Evolutionary conservation across 1,139 yeast genomes (phyloP).

Genomic region (Saccharomycopsis hybrid): DNA sequence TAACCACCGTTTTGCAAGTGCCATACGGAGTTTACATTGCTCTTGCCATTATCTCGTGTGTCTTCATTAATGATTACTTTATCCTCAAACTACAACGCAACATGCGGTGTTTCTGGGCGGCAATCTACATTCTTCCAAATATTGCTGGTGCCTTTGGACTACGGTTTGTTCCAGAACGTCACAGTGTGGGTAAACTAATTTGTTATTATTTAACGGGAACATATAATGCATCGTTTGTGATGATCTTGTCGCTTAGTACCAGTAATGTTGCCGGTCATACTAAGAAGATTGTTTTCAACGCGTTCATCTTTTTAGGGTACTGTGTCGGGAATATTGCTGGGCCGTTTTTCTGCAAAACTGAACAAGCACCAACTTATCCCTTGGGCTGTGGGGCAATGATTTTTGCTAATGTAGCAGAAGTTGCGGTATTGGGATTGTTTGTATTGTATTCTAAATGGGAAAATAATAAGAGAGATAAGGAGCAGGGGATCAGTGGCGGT

Average conservation of each 20-base stretch:
- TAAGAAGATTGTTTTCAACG: conserved; percentile 55
- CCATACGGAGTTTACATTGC: conserved; percentile 40
- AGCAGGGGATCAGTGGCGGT: conserved; percentile 26
- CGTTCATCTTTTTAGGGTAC: conserved; percentile 53
- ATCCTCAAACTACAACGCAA: conserved; percentile 13
- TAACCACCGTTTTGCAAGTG: conserved; percentile 38
- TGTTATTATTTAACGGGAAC: conserved; percentile 22
- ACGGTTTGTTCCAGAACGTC: conserved; percentile 25
- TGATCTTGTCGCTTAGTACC: conserved; percentile 31
- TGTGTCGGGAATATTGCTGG: conserved; percentile 67
- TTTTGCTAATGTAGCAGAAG: conserved; percentile 35
- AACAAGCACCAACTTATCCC: conserved; percentile 42
- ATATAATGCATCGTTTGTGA: conserved; percentile 23
- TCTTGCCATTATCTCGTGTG: conserved; percentile 26
- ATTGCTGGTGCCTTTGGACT: conserved; percentile 32
- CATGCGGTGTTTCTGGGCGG: conserved; percentile 13
- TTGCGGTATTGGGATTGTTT: conserved; percentile 32
- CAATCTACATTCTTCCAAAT: conserved; percentile 25
- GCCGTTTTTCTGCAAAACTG: conserved; percentile 55
- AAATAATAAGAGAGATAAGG: conserved; percentile 37
- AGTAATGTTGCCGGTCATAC: conserved; percentile 66
- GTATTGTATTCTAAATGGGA: conserved; percentile 34
- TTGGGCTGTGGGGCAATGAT: conserved; percentile 44
- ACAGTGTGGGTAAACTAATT: conserved; percentile 30
- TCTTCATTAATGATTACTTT: conserved; percentile 18